Percentiles rank a stretch among this genome's conserved stretches.
Conservation (phyloP, 129 eudicot species). For the Flaveria sonorensis region DNA sequence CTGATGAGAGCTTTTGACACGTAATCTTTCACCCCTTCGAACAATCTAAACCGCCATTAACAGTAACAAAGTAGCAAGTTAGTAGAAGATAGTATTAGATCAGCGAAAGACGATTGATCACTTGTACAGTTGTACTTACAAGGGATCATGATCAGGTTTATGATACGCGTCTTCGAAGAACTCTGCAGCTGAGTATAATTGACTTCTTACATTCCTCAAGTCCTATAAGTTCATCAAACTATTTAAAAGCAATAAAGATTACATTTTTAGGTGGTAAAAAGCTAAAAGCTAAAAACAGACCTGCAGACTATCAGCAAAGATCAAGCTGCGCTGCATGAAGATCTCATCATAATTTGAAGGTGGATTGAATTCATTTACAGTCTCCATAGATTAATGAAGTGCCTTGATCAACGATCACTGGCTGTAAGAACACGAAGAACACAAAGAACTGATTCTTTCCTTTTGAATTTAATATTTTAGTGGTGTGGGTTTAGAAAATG, state of each 20-base stretch:
- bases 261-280: background rate
- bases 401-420: constrained; percentile 6
- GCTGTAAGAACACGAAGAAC: constrained; percentile 18
- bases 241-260: background rate
- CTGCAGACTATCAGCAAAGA: constrained; percentile 57
- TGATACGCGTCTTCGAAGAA: constrained; percentile 56
- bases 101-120: background rate
- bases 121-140: constrained; percentile 38
- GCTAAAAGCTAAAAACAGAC: constrained; percentile 24
- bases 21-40: constrained; percentile 67
- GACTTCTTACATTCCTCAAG: constrained; percentile 61
- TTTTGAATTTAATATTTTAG: constrained; percentile 4
- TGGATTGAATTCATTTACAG: constrained; percentile 19
- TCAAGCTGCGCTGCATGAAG: constrained; percentile 49
- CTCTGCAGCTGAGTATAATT: constrained; percentile 83
- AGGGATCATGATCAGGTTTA: constrained; percentile 47
- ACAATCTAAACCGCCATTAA: constrained; percentile 44
- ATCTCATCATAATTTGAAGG: constrained; percentile 56
- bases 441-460: background rate
- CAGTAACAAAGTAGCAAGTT: constrained; percentile 10
- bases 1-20: constrained; percentile 66
- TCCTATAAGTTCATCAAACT: constrained; percentile 41
- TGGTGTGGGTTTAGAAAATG: constrained; percentile 3
- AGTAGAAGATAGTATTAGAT: background rate
- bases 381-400: constrained; percentile 38